These are phyloP conservation scores for Leptographium radiaticola DNA, from an alignment of 2,329 filamentous ascomycete species.

Conservation along the genomic window DNA sequence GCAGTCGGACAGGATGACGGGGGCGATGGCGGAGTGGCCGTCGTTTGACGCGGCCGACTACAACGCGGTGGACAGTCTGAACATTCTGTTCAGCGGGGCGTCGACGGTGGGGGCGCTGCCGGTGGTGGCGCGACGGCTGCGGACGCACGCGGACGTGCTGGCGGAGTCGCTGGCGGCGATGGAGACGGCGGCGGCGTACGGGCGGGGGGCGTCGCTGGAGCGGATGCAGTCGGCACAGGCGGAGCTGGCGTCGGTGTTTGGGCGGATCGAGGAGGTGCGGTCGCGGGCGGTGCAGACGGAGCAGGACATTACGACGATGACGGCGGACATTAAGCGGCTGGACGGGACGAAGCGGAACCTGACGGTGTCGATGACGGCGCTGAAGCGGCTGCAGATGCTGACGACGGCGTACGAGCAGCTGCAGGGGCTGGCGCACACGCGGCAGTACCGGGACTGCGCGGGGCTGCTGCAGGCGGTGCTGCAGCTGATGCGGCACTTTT, in stretches of 20 bases:
- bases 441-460: constrained; percentile 91
- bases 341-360: constrained; percentile 95
- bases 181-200: constrained; percentile 66
- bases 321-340: constrained; percentile 92
- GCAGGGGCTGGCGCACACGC: constrained; percentile 63
- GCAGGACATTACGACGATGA: constrained; percentile 95
- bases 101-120: constrained; percentile 68
- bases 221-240: constrained; percentile 84
- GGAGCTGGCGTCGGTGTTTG: constrained; percentile 81
- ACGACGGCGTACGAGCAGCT: constrained; percentile 98
- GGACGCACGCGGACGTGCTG: constrained; percentile 67
- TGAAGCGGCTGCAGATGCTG: constrained; percentile 96
- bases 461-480: constrained; percentile 88
- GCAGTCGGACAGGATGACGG: no score
- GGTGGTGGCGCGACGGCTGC: constrained; percentile 60
- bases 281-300: constrained; percentile 84
- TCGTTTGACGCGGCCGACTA: constrained; percentile 13
- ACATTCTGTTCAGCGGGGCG: constrained; percentile 83
- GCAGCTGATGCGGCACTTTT: constrained; percentile 97
- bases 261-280: constrained; percentile 87
- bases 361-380: constrained; percentile 90
- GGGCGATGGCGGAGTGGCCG: constrained; percentile 4
- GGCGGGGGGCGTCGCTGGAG: constrained; percentile 75
- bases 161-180: constrained; percentile 63
- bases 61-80: constrained; percentile 80